Evolutionary conservation across 148 eudicot species (phyloP).

Genomic region (Persicaria tinctoria): DNA sequence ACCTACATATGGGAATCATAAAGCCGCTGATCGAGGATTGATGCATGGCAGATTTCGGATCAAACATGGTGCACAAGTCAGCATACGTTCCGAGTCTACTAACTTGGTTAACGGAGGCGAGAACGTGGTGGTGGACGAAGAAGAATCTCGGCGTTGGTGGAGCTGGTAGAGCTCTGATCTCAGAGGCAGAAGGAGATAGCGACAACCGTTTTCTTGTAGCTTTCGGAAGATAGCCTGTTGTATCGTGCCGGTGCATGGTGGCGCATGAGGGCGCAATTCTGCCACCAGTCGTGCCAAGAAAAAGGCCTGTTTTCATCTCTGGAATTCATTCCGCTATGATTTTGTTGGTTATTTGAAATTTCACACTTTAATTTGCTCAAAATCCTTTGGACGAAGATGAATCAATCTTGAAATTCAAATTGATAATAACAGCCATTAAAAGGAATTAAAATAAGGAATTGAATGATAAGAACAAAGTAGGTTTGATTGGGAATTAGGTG

Average conservation of each 20-base stretch:
- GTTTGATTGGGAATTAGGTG: neutral
- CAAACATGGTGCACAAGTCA: constrained; percentile 81
- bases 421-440: neutral
- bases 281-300: constrained; percentile 71
- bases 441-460: neutral
- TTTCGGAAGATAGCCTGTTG: constrained; percentile 56
- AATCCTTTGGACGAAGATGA: no score
- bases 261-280: constrained; percentile 92
- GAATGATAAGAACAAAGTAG: neutral
- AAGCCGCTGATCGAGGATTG: constrained; percentile 71
- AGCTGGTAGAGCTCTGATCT: constrained; percentile 62
- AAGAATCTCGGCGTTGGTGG: constrained; percentile 75
- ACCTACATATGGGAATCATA: constrained; percentile 34
- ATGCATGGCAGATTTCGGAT: constrained; percentile 64
- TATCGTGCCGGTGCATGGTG: constrained; percentile 59
- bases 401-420: neutral
- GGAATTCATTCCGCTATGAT: neutral
- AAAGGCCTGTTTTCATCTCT: constrained; percentile 40
- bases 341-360: neutral
- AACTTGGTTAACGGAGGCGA: constrained; percentile 43
- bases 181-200: constrained; percentile 82
- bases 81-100: constrained; percentile 54
- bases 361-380: neutral
- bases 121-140: constrained; percentile 67
- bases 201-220: constrained; percentile 49